Evolutionary conservation across 202 grass and related monocot genomes (phyloP), one percentile per base, ranked within the genome.

Genomic region (Schoenoplectus triqueter): DNA sequence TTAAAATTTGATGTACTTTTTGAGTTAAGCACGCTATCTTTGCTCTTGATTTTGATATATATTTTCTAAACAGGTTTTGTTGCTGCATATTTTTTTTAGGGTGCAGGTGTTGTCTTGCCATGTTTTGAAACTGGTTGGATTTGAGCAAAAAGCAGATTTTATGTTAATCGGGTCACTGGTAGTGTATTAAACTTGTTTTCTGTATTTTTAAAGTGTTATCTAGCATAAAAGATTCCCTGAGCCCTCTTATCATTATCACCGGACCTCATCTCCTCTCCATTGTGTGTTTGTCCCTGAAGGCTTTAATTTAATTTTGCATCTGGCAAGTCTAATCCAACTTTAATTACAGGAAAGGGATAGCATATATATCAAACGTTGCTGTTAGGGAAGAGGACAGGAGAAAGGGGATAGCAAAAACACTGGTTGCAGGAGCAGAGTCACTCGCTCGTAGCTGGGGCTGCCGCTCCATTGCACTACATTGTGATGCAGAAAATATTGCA

Each of bases 331-430:
- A 77, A 60, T 60, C 7, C 11, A 22, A 41, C n/a, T 77, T 31
- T 6, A 68, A 80, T 49, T 86, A 48, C 84, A 98, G 95, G 74
- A 95, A 87, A 55, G 90, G 93, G 66, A 92, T 98, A 83, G 91
- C 95, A 64, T 95, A 98, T 50, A 90, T 95, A 90, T 94, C 92
- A 75, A 98, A 95, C 41, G 88, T 98, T 0, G 93, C 93, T 0
- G 91, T 98, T 0, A 55, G 95, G 19, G 84, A 95, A 77, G 91
- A 88, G 63, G 87, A 94, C 4, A 88, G 93, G 7, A 67, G 90
- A 66, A 94, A 95, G 85, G 95, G 95, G 57, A 95, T 98, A 3
- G 93, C 93, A 9, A 98, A 90, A 69, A 92, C 85, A 89, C 82
- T 98, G 10, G 90, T 98, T n/a, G 72, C 84, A 3, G 84, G 90